Conservation (phyloP, 2,329 filamentous ascomycete genomes). For the Didymella glomerata region DNA sequence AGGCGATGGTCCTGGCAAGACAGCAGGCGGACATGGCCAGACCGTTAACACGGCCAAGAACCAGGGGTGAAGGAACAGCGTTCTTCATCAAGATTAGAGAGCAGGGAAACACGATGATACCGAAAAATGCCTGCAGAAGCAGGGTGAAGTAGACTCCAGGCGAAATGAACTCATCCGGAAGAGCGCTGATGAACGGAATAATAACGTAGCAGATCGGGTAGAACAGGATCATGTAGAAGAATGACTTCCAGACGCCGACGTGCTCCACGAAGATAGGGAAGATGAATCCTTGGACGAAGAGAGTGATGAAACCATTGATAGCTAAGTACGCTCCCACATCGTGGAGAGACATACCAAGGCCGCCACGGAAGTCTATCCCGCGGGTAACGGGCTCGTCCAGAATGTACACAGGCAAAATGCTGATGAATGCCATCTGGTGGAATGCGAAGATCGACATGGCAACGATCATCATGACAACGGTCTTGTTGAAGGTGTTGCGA, state of each 20-base stretch:
- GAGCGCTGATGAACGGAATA: constrained; percentile 70
- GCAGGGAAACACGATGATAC: constrained; percentile 73
- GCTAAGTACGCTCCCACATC: constrained; percentile 73
- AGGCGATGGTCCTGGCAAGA: constrained; percentile 73
- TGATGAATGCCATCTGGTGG: constrained; percentile 89
- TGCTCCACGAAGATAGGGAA: constrained; percentile 71
- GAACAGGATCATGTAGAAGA: constrained; percentile 69
- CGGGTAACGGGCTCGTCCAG: constrained; percentile 69
- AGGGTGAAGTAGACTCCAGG: constrained; percentile 71
- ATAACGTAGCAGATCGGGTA: constrained; percentile 74
- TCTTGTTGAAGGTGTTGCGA: constrained; percentile 63
- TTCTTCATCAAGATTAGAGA: constrained; percentile 80
- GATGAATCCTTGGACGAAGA: constrained; percentile 76
- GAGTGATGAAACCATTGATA: constrained; percentile 74
- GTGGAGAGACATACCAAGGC: constrained; percentile 70
- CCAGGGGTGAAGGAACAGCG: constrained; percentile 68
- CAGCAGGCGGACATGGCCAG: constrained; percentile 71
- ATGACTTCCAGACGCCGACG: constrained; percentile 73
- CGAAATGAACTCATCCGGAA: constrained; percentile 63
- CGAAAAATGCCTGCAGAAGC: constrained; percentile 70
- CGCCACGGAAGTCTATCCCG: constrained; percentile 60
- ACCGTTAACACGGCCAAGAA: constrained; percentile 75
- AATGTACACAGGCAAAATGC: constrained; percentile 89
- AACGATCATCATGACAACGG: constrained; percentile 78
- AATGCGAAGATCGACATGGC: constrained; percentile 89